Conservation (phyloP, 805 yeast genomes). For the Vanderwaltozyma yarrowii region DNA sequence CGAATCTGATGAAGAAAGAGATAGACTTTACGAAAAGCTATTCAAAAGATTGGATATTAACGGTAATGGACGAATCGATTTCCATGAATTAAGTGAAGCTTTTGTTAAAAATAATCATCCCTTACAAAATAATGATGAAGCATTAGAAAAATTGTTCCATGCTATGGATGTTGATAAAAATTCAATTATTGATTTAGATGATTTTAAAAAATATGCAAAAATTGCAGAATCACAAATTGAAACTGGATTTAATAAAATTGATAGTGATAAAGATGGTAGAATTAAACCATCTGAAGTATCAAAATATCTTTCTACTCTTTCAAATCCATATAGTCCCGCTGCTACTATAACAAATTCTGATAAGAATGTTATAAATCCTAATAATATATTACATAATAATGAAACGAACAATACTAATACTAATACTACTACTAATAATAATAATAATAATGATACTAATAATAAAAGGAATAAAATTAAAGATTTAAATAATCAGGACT, state of each 20-base stretch:
- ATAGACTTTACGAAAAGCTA: slow-evolving; percentile 31
- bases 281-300: slow-evolving; percentile 57
- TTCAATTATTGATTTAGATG: slow-evolving; percentile 47
- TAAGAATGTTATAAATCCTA: too few relatives aligned
- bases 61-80: slow-evolving; percentile 30
- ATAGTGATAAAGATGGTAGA: slow-evolving; percentile 62
- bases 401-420: not conserved
- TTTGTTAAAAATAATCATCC: slow-evolving; percentile 50
- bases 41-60: slow-evolving; percentile 37
- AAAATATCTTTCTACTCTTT: slow-evolving; percentile 48
- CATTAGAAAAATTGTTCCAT: slow-evolving; percentile 46
- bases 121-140: slow-evolving; percentile 46
- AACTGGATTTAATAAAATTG: slow-evolving; percentile 57
- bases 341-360: not conserved
- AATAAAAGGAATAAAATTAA: too few relatives aligned
- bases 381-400: not conserved
- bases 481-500: too few relatives aligned
- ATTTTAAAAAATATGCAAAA: slow-evolving; percentile 53
- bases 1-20: slow-evolving; percentile 17
- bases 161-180: slow-evolving; percentile 53
- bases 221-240: slow-evolving; percentile 64
- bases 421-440: too few relatives aligned
- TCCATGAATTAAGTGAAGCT: slow-evolving; percentile 30
- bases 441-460: too few relatives aligned
- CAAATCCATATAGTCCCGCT: slow-evolving; percentile 16